Evolutionary conservation across 1,284 basidiomycete genomes (phyloP).

Genomic region (Coniferiporia sulphurascens): DNA sequence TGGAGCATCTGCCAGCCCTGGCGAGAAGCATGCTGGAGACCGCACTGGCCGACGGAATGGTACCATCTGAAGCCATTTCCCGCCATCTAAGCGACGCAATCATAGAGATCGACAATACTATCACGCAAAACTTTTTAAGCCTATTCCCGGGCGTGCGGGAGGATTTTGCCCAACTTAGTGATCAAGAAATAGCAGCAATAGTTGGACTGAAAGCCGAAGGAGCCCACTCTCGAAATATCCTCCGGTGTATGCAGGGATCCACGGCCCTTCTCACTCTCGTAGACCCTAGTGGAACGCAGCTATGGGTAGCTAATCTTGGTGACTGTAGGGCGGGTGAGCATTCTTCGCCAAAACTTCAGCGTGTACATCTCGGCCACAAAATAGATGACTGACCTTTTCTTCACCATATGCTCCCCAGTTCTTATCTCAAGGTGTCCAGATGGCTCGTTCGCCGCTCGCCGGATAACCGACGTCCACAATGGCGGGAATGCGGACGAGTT

Average conservation of each 20-base stretch:
- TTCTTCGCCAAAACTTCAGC: slow-evolving; percentile 1
- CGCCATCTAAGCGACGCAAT: slow-evolving; percentile 38
- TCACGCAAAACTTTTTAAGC: slow-evolving; percentile 40
- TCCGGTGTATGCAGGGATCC: slow-evolving; percentile 55
- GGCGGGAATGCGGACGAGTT: slow-evolving; percentile 45
- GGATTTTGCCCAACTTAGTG: slow-evolving; percentile 22
- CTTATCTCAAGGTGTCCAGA: slow-evolving; percentile 39
- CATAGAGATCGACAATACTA: slow-evolving; percentile 36
- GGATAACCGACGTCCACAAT: slow-evolving; percentile 54
- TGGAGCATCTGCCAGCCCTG: slow-evolving; percentile 39
- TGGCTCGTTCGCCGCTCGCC: slow-evolving; percentile 37
- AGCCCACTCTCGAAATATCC: slow-evolving; percentile 30
- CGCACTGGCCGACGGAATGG: slow-evolving; percentile 31
- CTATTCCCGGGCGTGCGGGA: slow-evolving; percentile 37
- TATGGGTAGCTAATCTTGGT: slow-evolving; percentile 66
- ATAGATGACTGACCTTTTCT: background rate
- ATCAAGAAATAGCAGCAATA: slow-evolving; percentile 26
- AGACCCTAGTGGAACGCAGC: slow-evolving; percentile 44
- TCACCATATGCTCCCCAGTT: slow-evolving; percentile 29
- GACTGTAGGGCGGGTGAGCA: slow-evolving; percentile 57
- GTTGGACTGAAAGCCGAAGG: slow-evolving; percentile 24
- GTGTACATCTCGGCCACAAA: background rate
- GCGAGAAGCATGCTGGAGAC: slow-evolving; percentile 39
- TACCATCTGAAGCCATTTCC: slow-evolving; percentile 36
- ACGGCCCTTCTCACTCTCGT: slow-evolving; percentile 54